phyloP scores from a whole-genome alignment of 371 early-diverging fungal genomes.

The Haplosporangium sp. region DNA sequence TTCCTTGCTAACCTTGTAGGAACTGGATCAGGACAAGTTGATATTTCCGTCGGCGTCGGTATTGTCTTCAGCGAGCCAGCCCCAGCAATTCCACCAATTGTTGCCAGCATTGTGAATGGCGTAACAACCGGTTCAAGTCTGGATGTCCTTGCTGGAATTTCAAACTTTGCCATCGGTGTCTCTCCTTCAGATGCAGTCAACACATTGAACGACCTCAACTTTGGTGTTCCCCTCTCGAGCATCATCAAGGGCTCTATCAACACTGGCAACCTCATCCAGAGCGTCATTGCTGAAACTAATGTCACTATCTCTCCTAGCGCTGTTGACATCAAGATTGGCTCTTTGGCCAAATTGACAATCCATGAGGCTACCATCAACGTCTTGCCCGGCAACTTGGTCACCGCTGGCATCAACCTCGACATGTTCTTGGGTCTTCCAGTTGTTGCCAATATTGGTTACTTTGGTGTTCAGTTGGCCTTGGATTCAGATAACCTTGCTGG shows the following conservation, averaged over 20 bases:
- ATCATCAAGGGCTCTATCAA: constrained; percentile 33
- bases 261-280: constrained; percentile 18
- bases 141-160: constrained; percentile 35
- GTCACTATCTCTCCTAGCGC: constrained; percentile 35
- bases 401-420: constrained; percentile 36
- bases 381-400: constrained; percentile 47
- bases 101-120: constrained; percentile 36
- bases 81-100: constrained; percentile 29
- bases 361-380: constrained; percentile 49
- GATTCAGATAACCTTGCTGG: constrained; percentile 45
- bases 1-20: constrained; percentile 47
- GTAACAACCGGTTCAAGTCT: constrained; percentile 33
- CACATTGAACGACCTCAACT: constrained; percentile 32
- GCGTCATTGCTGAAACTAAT: constrained; percentile 27
- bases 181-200: constrained; percentile 43
- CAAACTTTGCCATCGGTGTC: constrained; percentile 44
- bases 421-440: constrained; percentile 52
- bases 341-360: constrained; percentile 34
- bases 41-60: constrained; percentile 47
- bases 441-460: constrained; percentile 51
- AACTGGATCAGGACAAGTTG: constrained; percentile 44
- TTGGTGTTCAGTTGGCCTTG: constrained; percentile 41
- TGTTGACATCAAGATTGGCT: constrained; percentile 35
- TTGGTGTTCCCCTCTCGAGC: constrained; percentile 33
- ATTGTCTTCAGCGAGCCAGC: constrained; percentile 47